These are phyloP conservation scores for Eucalyptus microcorys DNA, from an alignment of 345 rosid genomes.

Conservation along the genomic window DNA sequence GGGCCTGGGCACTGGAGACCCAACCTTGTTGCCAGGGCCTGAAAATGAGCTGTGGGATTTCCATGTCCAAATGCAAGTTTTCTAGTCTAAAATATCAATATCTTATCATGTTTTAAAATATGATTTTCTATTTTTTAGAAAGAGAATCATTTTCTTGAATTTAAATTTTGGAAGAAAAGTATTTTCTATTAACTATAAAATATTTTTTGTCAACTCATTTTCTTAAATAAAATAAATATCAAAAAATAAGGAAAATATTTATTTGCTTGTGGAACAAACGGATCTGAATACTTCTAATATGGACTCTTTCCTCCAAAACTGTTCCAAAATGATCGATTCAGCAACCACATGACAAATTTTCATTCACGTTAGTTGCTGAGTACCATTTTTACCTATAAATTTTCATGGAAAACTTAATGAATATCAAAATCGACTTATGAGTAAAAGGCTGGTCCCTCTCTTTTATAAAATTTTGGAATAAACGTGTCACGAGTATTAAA, in stretches of 20 bases:
- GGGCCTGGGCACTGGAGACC: too few species aligned
- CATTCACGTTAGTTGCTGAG: not conserved
- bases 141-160: too few species aligned
- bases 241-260: too few species aligned
- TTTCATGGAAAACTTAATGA: not conserved
- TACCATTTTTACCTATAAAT: accelerated
- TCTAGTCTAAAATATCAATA: too few species aligned
- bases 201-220: accelerated
- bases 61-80: too few species aligned
- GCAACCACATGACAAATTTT: not conserved
- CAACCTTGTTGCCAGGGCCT: accelerated
- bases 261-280: accelerated
- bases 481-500: not conserved
- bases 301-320: accelerated
- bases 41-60: too few species aligned
- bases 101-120: too few species aligned
- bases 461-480: not conserved
- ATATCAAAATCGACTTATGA: not conserved
- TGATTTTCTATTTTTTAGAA: accelerated
- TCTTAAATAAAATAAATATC: accelerated
- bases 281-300: accelerated
- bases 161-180: too few species aligned
- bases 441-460: not conserved
- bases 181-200: too few species aligned
- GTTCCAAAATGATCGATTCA: accelerated